phyloP scores from a whole-genome alignment of 2,329 filamentous ascomycete genomes.

The Aspergillus sclerotialis region DNA sequence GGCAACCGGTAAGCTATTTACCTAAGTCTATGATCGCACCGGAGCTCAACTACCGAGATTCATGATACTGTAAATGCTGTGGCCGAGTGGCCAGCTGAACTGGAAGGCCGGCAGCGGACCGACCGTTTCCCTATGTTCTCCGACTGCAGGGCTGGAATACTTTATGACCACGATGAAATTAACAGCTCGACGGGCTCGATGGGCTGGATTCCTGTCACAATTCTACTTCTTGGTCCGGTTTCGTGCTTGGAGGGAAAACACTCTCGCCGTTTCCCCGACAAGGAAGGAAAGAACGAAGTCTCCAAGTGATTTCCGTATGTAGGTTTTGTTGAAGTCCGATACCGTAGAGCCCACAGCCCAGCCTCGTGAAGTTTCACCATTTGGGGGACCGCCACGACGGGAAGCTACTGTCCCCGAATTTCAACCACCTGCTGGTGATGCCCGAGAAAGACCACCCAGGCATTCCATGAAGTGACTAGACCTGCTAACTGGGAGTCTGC shows the following conservation, averaged over 20 bases:
- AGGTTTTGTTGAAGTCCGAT: background rate
- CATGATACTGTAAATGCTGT: conserved; percentile 20
- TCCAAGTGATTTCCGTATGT: background rate
- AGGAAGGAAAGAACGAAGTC: background rate
- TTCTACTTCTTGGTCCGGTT: conserved; percentile 9
- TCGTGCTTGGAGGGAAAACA: conserved; percentile 1
- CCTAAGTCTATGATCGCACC: conserved; percentile 12
- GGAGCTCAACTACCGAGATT: conserved; percentile 20
- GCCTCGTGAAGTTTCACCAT: too few relatives aligned
- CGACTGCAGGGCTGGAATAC: conserved; percentile 21
- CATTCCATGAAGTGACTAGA: too few relatives aligned
- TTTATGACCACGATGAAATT: conserved; percentile 16
- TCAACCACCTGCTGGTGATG: too few relatives aligned
- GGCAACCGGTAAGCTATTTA: conserved; percentile 16
- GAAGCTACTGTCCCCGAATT: too few relatives aligned
- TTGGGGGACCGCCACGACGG: too few relatives aligned
- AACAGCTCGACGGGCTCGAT: conserved; percentile 6
- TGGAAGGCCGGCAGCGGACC: conserved; percentile 7
- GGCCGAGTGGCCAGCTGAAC: conserved; percentile 15
- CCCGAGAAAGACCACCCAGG: too few relatives aligned
- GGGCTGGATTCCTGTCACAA: conserved; percentile 2
- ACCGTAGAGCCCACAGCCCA: background rate
- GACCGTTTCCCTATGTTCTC: conserved; percentile 12
- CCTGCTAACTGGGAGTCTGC: too few relatives aligned
- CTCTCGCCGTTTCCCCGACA: conserved; percentile 1